A percentile compares a stretch with the other conserved stretches of the same genome.
phyloP scores from a whole-genome alignment of 257 asterid species.

The Solanum dulcamara region DNA sequence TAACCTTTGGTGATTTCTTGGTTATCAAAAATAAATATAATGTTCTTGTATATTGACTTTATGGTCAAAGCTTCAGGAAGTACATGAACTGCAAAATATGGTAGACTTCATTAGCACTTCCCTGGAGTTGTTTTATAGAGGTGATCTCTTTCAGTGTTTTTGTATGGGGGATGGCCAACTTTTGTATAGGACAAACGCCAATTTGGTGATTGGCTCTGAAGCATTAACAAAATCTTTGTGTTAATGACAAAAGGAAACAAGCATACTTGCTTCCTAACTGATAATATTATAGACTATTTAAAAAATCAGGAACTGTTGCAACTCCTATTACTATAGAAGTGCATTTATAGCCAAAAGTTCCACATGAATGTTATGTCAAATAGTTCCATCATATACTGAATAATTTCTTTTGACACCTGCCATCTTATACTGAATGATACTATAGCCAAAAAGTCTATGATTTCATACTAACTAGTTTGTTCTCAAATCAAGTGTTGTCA shows the following conservation, averaged over 20 bases:
- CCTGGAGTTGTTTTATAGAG: not conserved
- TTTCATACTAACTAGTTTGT: not conserved
- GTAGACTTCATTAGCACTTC: not conserved
- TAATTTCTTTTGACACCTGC: not conserved
- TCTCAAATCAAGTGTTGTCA: not conserved
- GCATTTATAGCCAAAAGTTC: not conserved
- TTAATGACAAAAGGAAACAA: not conserved
- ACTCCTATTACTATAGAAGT: not conserved
- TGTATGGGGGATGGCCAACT: not conserved
- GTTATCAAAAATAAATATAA: not conserved
- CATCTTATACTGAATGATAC: not conserved
- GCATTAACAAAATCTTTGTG: not conserved
- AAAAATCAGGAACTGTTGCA: not conserved
- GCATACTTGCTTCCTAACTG: not conserved
- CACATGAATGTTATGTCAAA: not conserved
- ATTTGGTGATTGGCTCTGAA: not conserved
- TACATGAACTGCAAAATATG: not conserved
- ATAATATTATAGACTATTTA: not conserved
- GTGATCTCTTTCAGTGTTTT: not conserved
- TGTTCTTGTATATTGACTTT: not conserved
- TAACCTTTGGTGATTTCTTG: not conserved
- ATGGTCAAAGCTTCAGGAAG: not conserved
- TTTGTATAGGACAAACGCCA: not conserved
- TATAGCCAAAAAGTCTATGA: not conserved
- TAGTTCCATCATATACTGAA: not conserved